Percentiles rank a stretch among this genome's conserved stretches.
Conservation (phyloP, 768 basidiomycete genomes). For the Kwoniella heveanensis region DNA sequence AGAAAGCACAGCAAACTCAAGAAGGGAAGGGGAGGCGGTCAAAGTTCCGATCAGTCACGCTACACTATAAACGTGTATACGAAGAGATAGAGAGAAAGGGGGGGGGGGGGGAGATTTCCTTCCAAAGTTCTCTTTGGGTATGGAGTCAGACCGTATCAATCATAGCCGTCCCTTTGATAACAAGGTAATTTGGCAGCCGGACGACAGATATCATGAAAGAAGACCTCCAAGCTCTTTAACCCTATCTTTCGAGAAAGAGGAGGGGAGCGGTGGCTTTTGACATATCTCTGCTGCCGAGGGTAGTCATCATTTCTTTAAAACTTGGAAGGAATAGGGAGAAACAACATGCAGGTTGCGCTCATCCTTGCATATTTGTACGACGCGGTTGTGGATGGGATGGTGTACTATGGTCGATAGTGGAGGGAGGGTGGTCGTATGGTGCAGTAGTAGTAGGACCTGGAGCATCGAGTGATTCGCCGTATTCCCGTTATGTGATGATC, state of each 20-base stretch:
- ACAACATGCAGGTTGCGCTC: neutral
- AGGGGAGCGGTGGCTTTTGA: conserved; percentile 2
- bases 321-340: conserved; percentile 19
- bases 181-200: conserved; percentile 29
- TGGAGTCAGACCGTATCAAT: conserved; percentile 24
- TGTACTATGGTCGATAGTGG: conserved; percentile 1
- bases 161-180: conserved; percentile 30
- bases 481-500: neutral
- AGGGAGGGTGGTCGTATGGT: neutral
- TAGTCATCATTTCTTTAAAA: conserved; percentile 28
- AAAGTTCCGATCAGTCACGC: no score
- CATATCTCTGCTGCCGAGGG: conserved; percentile 28
- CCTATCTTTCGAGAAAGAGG: neutral
- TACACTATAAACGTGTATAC: no score
- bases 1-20: no score
- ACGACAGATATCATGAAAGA: conserved; percentile 28
- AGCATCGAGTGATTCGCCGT: conserved; percentile 6
- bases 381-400: neutral
- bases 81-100: no score
- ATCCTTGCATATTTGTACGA: neutral
- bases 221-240: conserved; percentile 9
- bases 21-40: no score
- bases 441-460: no score
- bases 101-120: no score
- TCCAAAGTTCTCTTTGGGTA: neutral